phyloP scores from a whole-genome alignment of 257 asterid species.

The Plantago major region DNA sequence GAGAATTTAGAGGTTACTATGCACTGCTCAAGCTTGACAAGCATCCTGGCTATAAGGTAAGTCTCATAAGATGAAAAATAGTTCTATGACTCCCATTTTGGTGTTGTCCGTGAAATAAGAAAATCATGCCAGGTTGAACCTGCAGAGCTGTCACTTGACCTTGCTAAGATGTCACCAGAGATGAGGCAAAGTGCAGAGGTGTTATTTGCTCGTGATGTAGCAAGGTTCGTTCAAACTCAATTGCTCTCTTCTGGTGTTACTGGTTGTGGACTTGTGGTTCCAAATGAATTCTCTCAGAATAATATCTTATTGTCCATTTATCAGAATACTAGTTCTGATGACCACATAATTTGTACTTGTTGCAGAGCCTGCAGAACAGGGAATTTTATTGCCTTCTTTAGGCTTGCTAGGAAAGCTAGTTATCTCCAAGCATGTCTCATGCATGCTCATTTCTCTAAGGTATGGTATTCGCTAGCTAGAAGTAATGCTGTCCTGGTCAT shows the following conservation, averaged over 20 bases:
- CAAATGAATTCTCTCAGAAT: background rate
- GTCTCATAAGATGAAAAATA: constrained; percentile 36
- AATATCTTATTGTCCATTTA: background rate
- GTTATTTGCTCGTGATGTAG: constrained; percentile 93
- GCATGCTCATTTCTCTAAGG: constrained; percentile 99
- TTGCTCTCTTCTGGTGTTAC: background rate
- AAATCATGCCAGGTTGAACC: constrained; percentile 93
- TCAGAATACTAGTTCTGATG: constrained; percentile 15
- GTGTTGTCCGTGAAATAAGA: constrained; percentile 42
- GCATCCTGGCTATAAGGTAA: constrained; percentile 98
- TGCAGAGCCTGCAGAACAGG: constrained; percentile 96
- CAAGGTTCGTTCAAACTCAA: constrained; percentile 51
- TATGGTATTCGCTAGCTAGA: constrained; percentile 28
- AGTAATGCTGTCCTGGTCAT: background rate
- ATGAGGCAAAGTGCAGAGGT: constrained; percentile 88
- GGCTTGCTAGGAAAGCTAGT: constrained; percentile 88
- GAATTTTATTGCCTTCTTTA: constrained; percentile 89
- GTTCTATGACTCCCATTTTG: constrained; percentile 24
- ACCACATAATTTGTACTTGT: constrained; percentile 14
- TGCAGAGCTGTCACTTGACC: constrained; percentile 97
- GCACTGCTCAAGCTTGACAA: constrained; percentile 98
- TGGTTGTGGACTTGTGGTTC: constrained; percentile 5
- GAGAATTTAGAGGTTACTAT: constrained; percentile 97
- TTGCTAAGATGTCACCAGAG: constrained; percentile 95
- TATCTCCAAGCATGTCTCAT: constrained; percentile 95